Percentiles rank a stretch among this genome's conserved stretches.
Conservation (phyloP, 2,329 filamentous ascomycete genomes). For the Sporothrix inflata region DNA sequence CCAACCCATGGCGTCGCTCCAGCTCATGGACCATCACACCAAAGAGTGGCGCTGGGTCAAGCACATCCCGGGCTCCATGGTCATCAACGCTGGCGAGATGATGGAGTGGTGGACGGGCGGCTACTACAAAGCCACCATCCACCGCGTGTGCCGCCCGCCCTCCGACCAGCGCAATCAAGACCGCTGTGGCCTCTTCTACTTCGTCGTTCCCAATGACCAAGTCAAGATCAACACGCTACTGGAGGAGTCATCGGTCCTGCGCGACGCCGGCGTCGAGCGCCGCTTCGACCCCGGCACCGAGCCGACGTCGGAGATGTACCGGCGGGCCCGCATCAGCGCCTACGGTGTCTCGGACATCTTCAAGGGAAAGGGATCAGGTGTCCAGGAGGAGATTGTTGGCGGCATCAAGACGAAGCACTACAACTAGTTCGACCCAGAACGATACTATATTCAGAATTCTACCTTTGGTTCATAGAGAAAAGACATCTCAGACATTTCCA, state of each 20-base stretch:
- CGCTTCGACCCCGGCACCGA: neutral
- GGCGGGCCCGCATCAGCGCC: constrained; percentile 3
- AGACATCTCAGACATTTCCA: too few species aligned
- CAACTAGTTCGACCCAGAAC: neutral
- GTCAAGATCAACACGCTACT: constrained; percentile 3
- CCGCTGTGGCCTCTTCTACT: constrained; percentile 45
- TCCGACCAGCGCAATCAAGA: constrained; percentile 41
- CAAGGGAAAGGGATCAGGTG: neutral
- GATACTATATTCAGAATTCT: too few species aligned
- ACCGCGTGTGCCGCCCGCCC: constrained; percentile 43
- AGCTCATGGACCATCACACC: constrained; percentile 44
- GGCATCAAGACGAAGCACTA: constrained; percentile 6
- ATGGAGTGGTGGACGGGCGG: constrained; percentile 40
- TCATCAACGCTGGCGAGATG: constrained; percentile 46
- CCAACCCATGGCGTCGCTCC: constrained; percentile 54
- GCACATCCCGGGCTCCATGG: constrained; percentile 48
- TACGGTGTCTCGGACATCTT: constrained; percentile 2
- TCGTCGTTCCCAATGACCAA: constrained; percentile 42
- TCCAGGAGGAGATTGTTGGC: neutral
- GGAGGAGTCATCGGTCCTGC: neutral
- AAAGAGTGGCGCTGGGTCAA: constrained; percentile 49
- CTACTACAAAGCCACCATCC: constrained; percentile 43
- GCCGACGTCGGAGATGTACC: constrained; percentile 1
- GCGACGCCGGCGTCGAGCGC: neutral
- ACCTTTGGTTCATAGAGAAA: too few species aligned